phyloP scores from a whole-genome alignment of 352 stramenopile species.

The Phytophthora agathidicida region DNA sequence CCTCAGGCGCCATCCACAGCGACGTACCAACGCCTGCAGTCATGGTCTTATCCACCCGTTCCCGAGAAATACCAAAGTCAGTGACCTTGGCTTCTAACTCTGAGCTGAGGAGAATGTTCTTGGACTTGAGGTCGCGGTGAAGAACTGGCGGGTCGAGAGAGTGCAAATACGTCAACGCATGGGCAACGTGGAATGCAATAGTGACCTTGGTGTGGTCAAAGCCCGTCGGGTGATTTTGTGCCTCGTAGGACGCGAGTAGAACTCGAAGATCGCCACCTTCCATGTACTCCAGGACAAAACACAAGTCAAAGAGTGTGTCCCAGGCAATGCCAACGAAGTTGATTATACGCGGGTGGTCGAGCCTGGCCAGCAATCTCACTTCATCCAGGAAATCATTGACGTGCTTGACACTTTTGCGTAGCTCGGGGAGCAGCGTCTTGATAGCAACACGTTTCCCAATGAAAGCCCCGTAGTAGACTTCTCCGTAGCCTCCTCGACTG shows the following conservation, averaged over 20 bases:
- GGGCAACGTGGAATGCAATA: constrained; percentile 45
- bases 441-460: constrained; percentile 20
- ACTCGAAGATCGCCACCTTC: constrained; percentile 59
- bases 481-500: constrained; percentile 29
- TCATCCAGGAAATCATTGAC: constrained; percentile 38
- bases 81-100: constrained; percentile 44
- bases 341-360: constrained; percentile 59
- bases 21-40: constrained; percentile 42
- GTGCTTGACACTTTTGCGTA: constrained; percentile 24
- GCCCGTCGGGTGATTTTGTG: constrained; percentile 2
- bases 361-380: constrained; percentile 51
- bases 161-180: constrained; percentile 52
- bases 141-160: constrained; percentile 27
- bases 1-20: constrained; percentile 45
- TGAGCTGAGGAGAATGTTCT: constrained; percentile 36
- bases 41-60: constrained; percentile 38
- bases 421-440: constrained; percentile 29
- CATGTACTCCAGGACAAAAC: constrained; percentile 62
- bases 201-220: constrained; percentile 48
- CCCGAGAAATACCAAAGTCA: constrained; percentile 47
- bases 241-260: constrained; percentile 36
- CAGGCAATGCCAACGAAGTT: constrained; percentile 62
- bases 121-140: constrained; percentile 54
- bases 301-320: constrained; percentile 50
- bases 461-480: constrained; percentile 33